Percentiles rank a stretch among this genome's conserved stretches.
Evolutionary conservation across 768 basidiomycete species (phyloP).

Genomic region (Kwoniella shandongensis): DNA sequence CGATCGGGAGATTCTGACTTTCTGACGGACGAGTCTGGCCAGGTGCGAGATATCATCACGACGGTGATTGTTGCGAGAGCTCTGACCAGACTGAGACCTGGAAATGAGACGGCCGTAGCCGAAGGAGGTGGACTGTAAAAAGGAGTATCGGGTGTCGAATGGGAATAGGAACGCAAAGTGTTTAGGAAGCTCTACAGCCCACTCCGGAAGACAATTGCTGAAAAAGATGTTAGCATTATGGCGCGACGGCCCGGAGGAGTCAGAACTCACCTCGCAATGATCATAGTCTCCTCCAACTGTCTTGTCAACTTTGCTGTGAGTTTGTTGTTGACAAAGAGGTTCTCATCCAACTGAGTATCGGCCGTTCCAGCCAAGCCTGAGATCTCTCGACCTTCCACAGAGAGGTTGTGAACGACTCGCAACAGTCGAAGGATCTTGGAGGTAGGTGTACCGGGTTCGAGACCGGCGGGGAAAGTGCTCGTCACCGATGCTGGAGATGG

Average conservation of each 20-base stretch:
- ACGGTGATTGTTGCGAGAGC: constrained; percentile 63
- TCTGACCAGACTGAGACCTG: constrained; percentile 90
- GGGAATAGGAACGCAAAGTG: constrained; percentile 99
- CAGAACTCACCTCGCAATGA: constrained; percentile 84
- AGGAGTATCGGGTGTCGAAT: constrained; percentile 94
- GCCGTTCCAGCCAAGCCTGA: not conserved
- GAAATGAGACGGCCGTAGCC: constrained; percentile 93
- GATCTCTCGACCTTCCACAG: constrained; percentile 58
- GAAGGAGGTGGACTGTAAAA: constrained; percentile 95
- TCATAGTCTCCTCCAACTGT: constrained; percentile 97
- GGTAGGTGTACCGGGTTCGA: constrained; percentile 79
- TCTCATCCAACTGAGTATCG: constrained; percentile 67
- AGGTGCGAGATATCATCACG: constrained; percentile 91
- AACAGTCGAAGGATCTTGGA: constrained; percentile 88
- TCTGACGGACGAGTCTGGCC: constrained; percentile 88
- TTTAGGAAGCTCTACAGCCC: constrained; percentile 92
- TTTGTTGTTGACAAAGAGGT: constrained; percentile 95
- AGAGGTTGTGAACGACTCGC: constrained; percentile 79
- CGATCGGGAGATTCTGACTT: constrained; percentile 92
- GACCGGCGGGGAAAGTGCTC: constrained; percentile 64
- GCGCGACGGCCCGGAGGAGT: not conserved
- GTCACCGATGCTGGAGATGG: constrained; percentile 34
- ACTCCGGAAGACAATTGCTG: constrained; percentile 93
- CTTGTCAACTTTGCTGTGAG: constrained; percentile 95
- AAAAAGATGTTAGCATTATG: not conserved